Evolutionary conservation across 129 eudicot genomes (phyloP), one percentile per base, ranked within the genome.

Genomic region (Scalesia atractyloides): DNA sequence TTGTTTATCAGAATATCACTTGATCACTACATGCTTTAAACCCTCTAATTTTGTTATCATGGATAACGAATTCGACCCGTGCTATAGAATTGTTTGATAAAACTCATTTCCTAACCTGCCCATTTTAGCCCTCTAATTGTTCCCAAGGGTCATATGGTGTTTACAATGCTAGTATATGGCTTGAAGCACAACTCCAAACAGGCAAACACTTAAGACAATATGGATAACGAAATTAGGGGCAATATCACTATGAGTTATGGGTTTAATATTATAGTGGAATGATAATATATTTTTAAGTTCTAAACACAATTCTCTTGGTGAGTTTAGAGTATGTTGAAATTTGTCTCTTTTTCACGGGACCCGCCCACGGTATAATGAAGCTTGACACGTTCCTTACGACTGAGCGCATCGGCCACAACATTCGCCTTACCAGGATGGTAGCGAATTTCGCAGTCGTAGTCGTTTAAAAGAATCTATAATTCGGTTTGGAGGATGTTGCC

Each of bases 131-230:
- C 53, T 48, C 53, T 48, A 48, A 13, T 48, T 39, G 44, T 39
- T 5, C 44, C 44, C 44, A 6, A 39, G 0, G 0, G 7, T 39
- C 9, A 39, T 6, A 34, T 62, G 67, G 36, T 59, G 2, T 8
- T 26, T 17, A 26, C 16, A 36, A 26, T 59, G 64, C 39, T 34
- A 26, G 16, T 62, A 62, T 8, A 15, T 34, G n/a, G n/a, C n/a
- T n/a, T 20, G 26, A 68, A 49, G 48, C 30, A 68, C 62, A 68
- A 47, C 3, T 48, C 15, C 53, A 48, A 48, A n/a, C n/a, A n/a
- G n/a, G n/a, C n/a, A n/a, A n/a, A 13, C 6, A 14, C 14, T 17
- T 3, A 48, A 48, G 8, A 13, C 16, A 46, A 22, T 22, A 22
- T 22, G 2, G 26, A 22, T 2, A 22, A 22, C 26, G 2, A 2